Base-by-base conservation (phyloP, 345 rosid genomes). In the Carallia pectinifolia region DNA sequence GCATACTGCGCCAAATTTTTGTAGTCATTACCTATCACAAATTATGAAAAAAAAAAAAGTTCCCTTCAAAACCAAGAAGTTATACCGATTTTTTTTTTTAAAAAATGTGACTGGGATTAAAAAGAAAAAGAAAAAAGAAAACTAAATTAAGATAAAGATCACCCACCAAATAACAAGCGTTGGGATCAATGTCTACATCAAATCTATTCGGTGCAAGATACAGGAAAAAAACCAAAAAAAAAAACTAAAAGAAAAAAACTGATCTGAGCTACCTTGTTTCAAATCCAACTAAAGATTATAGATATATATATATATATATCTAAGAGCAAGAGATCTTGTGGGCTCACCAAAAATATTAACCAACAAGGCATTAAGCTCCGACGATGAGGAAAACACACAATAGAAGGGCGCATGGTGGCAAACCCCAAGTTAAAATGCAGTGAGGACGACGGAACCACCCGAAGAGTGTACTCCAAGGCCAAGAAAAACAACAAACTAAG, bases 1-100 rank as follows among this genome's bases (percentile, higher is more conserved):
- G 98, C 98, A 95, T 95, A 54, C 96, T 92, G 58, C 99, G 97
- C 99, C 97, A 92, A 73, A 95, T 95, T 85, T 95, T 98, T 1
- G 98, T 95, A 23, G 99, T 95, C 99, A 95, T 95, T 47, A 92
- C 97, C 99, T 95, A 75, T 78, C 50, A 44, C 50, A 44, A 87
- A 72, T 50, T 23, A 23, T 23, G 23, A 0, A 23, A 33, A 33
- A 33, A 33, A 69, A 23, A 23, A 23, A 23, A 23, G 23, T 23
- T 23, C 23, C 23, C 23, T 31, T 69, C 68, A 50, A 62, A 30
- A 62, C 68, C 48, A 68, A 44, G 50, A 56, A 9, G 34, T 16
- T 27, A 56, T n/a, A 55, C 27, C 2, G 7, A 54, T n/a, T n/a
- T 7, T 62, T 9, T 8, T 40, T 40, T 9, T 3, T 13, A 9